phyloP scores from a whole-genome alignment of 768 basidiomycete species.

The Hydnomerulius pinastri region DNA sequence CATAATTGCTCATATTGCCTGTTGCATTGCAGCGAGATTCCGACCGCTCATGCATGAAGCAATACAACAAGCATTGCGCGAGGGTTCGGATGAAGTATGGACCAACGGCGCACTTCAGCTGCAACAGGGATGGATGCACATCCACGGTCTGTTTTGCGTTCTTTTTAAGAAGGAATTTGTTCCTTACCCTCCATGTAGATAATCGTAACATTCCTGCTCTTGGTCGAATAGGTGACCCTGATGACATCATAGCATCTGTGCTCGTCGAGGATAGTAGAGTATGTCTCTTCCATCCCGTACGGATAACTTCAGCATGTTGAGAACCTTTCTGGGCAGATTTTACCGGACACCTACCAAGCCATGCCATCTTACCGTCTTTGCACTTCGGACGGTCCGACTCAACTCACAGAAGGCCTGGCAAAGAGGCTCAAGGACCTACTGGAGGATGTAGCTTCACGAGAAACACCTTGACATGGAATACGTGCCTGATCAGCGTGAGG shows the following conservation, averaged over 20 bases:
- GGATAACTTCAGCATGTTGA: neutral
- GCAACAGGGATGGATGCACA: constrained; percentile 85
- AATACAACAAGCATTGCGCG: constrained; percentile 52
- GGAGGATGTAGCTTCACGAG: constrained; percentile 32
- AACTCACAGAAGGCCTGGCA: constrained; percentile 68
- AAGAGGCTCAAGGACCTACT: constrained; percentile 45
- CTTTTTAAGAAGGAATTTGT: neutral
- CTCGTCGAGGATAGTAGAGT: constrained; percentile 71
- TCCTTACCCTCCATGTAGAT: constrained; percentile 42
- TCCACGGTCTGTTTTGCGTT: constrained; percentile 48
- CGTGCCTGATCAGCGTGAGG: no score
- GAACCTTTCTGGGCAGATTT: constrained; percentile 43
- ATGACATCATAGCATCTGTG: constrained; percentile 81
- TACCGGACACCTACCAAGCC: constrained; percentile 72
- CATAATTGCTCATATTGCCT: neutral
- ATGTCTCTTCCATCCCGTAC: constrained; percentile 5
- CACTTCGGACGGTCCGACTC: constrained; percentile 69
- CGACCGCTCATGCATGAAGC: constrained; percentile 59
- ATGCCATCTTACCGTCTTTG: constrained; percentile 86
- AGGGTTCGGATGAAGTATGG: constrained; percentile 67
- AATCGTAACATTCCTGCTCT: constrained; percentile 72
- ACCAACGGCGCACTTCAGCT: constrained; percentile 63
- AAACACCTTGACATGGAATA: constrained; percentile 22
- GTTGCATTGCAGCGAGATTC: constrained; percentile 51
- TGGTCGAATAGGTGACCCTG: constrained; percentile 77